Conservation (phyloP, 2,329 filamentous ascomycete genomes). For the Berkeleyomyces basicola region DNA sequence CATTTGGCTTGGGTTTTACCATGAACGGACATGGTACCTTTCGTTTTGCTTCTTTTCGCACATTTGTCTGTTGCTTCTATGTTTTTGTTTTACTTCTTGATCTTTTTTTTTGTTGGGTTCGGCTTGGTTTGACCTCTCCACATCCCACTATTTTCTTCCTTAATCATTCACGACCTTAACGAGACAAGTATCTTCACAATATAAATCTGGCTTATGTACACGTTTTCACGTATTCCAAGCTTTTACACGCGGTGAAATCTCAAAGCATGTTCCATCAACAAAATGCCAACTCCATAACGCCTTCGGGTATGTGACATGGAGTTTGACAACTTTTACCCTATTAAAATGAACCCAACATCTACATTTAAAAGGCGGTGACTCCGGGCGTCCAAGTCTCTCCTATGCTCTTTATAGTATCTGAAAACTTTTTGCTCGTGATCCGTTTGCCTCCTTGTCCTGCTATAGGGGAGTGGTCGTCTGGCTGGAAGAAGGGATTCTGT, state of each 20-base stretch:
- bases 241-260: too few relatives aligned
- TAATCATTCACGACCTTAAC: constrained; percentile 1
- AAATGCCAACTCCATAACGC: constrained; percentile 15
- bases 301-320: constrained; percentile 15
- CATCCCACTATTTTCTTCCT: not conserved
- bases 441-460: constrained; percentile 40
- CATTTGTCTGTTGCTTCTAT: not conserved
- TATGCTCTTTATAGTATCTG: constrained; percentile 67
- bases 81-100: not conserved
- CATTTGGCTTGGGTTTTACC: constrained; percentile 10
- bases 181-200: not conserved
- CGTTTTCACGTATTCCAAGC: not conserved
- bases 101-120: not conserved
- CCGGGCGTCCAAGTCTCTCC: constrained; percentile 74
- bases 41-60: not conserved
- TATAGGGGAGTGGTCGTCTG: constrained; percentile 60
- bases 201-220: not conserved
- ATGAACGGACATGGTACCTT: constrained; percentile 11
- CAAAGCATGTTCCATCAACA: not conserved
- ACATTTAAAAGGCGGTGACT: constrained; percentile 37
- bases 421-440: constrained; percentile 70
- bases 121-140: not conserved
- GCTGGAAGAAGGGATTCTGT: constrained; percentile 89
- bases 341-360: constrained; percentile 8
- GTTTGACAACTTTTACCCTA: constrained; percentile 8